These are phyloP conservation scores for Pythium sp. DNA, from an alignment of 352 stramenopile genomes.

Conservation along the genomic window DNA sequence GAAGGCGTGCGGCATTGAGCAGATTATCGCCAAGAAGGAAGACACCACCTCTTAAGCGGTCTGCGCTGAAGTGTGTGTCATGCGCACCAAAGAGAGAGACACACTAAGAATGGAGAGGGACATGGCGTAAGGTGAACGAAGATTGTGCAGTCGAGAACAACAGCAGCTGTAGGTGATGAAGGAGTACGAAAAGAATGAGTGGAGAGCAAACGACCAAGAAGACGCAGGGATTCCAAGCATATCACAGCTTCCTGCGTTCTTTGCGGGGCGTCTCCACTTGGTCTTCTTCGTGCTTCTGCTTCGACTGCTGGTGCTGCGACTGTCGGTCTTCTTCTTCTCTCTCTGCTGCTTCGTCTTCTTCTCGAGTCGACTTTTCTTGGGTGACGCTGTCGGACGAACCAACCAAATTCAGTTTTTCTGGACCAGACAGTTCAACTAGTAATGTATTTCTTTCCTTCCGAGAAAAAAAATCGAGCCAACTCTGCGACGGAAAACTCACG, in stretches of 20 bases:
- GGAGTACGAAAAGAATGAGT: neutral
- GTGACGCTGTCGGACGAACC: constrained; percentile 5
- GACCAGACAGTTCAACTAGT: constrained; percentile 20
- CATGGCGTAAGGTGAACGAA: neutral
- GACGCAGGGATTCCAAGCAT: neutral
- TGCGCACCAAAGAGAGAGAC: constrained; percentile 7
- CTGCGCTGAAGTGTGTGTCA: neutral
- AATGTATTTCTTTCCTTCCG: constrained; percentile 28
- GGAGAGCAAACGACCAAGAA: neutral
- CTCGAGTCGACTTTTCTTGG: constrained; percentile 5
- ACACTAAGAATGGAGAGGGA: neutral
- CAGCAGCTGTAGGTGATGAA: neutral
- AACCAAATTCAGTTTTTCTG: constrained; percentile 2
- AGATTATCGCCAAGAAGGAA: constrained; percentile 98
- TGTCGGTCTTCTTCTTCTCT: neutral
- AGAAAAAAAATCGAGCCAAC: constrained; percentile 7
- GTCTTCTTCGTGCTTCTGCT: neutral
- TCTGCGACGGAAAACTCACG: neutral
- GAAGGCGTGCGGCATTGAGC: constrained; percentile 96
- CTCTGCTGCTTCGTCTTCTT: neutral
- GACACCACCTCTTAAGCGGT: constrained; percentile 43
- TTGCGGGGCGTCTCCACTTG: neutral
- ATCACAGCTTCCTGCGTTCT: constrained; percentile 2
- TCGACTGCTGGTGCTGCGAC: neutral
- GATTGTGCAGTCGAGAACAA: neutral